A percentile compares a stretch with the other conserved stretches of the same genome.
These are phyloP conservation scores for Hygrocybe punicea DNA, from an alignment of 768 basidiomycete species.

Conservation along the genomic window DNA sequence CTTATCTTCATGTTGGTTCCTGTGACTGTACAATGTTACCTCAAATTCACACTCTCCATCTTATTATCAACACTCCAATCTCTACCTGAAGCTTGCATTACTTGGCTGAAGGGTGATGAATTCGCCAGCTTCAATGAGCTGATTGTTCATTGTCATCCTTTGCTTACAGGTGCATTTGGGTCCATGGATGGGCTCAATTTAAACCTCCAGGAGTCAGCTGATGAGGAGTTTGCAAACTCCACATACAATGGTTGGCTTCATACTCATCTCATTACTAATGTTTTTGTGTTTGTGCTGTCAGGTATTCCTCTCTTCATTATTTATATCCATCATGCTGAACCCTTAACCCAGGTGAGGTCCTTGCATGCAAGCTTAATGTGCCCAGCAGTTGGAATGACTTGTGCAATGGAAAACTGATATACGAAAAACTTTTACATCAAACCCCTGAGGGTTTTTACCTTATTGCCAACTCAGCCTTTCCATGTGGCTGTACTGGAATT, in stretches of 20 bases:
- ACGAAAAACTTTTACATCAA: slow-evolving; percentile 9
- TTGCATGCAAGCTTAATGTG: slow-evolving; percentile 33
- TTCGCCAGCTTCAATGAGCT: slow-evolving; percentile 26
- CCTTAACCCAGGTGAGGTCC: slow-evolving; percentile 33
- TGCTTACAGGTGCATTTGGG: slow-evolving; percentile 40
- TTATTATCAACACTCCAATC: slow-evolving; percentile 26
- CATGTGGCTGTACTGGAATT: slow-evolving; percentile 21
- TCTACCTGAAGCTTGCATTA: slow-evolving; percentile 30
- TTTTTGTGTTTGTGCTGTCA: slow-evolving; percentile 29
- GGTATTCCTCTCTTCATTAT: slow-evolving; percentile 12
- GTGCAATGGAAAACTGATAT: slow-evolving; percentile 41
- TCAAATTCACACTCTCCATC: slow-evolving; percentile 33
- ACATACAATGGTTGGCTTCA: slow-evolving; percentile 45
- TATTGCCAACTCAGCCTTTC: slow-evolving; percentile 42
- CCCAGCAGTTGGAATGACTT: slow-evolving; percentile 46
- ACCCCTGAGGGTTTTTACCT: slow-evolving; percentile 38
- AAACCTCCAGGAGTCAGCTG: slow-evolving; percentile 30
- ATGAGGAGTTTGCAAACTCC: slow-evolving; percentile 42
- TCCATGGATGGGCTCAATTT: slow-evolving; percentile 42
- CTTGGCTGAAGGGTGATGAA: slow-evolving; percentile 28
- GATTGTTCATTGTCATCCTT: slow-evolving; percentile 30
- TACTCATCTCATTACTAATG: slow-evolving; percentile 36
- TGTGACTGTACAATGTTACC: slow-evolving; percentile 34
- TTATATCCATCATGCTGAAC: background rate
- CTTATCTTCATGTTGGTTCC: slow-evolving; percentile 47